Evolutionary conservation across 2,329 filamentous ascomycete species (phyloP), one percentile per base, ranked within the genome.

Genomic region (Botryotinia convoluta): DNA sequence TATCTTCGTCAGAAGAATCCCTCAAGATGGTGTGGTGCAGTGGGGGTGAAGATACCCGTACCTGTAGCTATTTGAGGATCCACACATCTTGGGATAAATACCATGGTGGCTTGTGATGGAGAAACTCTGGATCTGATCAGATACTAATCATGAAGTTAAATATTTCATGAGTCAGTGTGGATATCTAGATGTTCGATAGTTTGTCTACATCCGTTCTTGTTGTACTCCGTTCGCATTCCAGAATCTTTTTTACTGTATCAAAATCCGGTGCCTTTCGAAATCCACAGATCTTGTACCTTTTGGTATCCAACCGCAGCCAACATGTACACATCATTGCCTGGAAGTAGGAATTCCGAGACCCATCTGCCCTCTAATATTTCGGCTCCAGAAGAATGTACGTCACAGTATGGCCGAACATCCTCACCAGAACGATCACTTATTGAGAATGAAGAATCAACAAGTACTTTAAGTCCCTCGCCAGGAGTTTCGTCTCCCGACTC

Each of bases 1-100:
- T 54, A n/a, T 67, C 45, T 54, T 67, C 45, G 32, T 51, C 22
- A n/a, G 45, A 45, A 67, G 44, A 37, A 67, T 20, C 10, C 45
- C 4, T 39, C 22, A 39, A 18, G 45, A 54, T 67, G 45, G 45
- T 20, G 37, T 39, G 8, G 32, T 39, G 45, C 37, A 54, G 45
- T n/a, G 44, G 45, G 44, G 44, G 37, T 51, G 45, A 67, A 67
- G 14, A 67, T 51, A 39, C 16, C 22, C 18, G 20, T 51, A 39
- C 35, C 16, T 39, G 64, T 29, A 67, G 64, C 64, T 67, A 39
- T 67, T 67, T 67, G 32, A 35, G 14, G 32, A 67, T 51, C 64
- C 64, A 67, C 32, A 39, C 22, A 26, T 67, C 22, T 4, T 32
- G 10, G 32, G 32, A 29, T 67, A 51, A 67, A 67, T 67, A 1